Evolutionary conservation across 1,139 yeast species (phyloP).

Genomic region (Sugiyamaella japonica): DNA sequence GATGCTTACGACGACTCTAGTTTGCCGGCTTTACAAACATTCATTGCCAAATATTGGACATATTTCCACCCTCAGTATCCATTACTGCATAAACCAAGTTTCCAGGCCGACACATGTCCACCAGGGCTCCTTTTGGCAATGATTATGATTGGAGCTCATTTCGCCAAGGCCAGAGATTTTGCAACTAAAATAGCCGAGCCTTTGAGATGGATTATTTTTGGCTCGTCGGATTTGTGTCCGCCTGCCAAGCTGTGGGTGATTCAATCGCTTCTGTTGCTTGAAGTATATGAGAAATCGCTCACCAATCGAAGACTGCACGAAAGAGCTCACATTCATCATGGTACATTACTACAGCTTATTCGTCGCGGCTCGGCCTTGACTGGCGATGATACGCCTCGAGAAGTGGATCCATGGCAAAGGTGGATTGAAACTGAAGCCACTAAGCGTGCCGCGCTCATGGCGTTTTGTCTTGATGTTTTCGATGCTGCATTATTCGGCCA

Average conservation of each 20-base stretch:
- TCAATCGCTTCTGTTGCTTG: slow-evolving; percentile 62
- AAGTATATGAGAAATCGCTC: slow-evolving; percentile 66
- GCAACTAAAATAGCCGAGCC: slow-evolving; percentile 59
- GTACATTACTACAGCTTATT: slow-evolving; percentile 69
- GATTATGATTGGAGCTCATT: slow-evolving; percentile 56
- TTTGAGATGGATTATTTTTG: slow-evolving; percentile 59
- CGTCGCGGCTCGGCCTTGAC: slow-evolving; percentile 66
- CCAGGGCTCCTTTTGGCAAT: slow-evolving; percentile 57
- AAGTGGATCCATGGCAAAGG: slow-evolving; percentile 45
- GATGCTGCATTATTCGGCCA: slow-evolving; percentile 85
- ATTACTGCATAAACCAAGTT: slow-evolving; percentile 62
- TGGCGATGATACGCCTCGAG: slow-evolving; percentile 32
- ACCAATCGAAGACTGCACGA: slow-evolving; percentile 56
- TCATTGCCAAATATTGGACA: slow-evolving; percentile 49
- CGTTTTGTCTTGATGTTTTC: slow-evolving; percentile 74
- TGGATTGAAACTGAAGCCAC: slow-evolving; percentile 81
- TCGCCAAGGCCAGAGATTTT: slow-evolving; percentile 40
- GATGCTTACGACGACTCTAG: slow-evolving; percentile 39
- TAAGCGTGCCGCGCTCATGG: slow-evolving; percentile 76
- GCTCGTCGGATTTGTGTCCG: slow-evolving; percentile 58
- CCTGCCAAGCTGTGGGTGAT: slow-evolving; percentile 62
- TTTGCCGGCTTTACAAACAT: slow-evolving; percentile 29
- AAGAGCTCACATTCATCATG: slow-evolving; percentile 75
- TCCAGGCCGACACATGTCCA: slow-evolving; percentile 53
- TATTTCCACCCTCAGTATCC: slow-evolving; percentile 64